These are phyloP conservation scores for Pythium myriotylum DNA, from an alignment of 352 stramenopile genomes.

Conservation along the genomic window DNA sequence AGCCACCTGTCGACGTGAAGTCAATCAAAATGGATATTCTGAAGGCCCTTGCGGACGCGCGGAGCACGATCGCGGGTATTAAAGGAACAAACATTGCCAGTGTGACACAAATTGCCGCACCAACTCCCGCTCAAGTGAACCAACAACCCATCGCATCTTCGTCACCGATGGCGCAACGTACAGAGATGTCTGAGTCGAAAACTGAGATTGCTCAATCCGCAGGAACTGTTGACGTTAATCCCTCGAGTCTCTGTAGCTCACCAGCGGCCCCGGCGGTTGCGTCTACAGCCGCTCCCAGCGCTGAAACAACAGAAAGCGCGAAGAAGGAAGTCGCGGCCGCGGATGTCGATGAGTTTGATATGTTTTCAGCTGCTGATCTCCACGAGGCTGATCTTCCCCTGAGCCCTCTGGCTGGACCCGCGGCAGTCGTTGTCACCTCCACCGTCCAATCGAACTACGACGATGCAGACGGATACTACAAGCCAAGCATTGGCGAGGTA, in stretches of 20 bases:
- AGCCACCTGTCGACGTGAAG: conserved; percentile 50
- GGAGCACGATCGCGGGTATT: conserved; percentile 75
- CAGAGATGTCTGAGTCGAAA: too few species aligned
- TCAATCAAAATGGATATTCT: conserved; percentile 84
- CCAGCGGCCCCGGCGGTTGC: not conserved
- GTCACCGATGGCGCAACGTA: too few species aligned
- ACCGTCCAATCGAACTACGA: conserved; percentile 92
- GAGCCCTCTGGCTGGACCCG: conserved; percentile 35
- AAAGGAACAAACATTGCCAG: conserved; percentile 26
- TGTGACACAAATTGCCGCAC: too few species aligned
- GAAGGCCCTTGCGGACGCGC: conserved; percentile 73
- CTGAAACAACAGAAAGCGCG: not conserved
- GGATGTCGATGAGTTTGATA: conserved; percentile 81
- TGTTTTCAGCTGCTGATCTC: conserved; percentile 83
- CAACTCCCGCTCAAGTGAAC: too few species aligned
- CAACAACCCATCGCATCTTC: too few species aligned
- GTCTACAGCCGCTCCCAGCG: not conserved
- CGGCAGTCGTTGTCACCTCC: conserved; percentile 32
- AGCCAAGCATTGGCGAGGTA: conserved; percentile 92
- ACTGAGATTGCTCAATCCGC: too few species aligned
- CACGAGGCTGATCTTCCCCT: conserved; percentile 39
- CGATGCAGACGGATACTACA: conserved; percentile 98
- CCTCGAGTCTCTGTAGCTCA: too few species aligned
- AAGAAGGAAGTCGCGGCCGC: conserved; percentile 18
- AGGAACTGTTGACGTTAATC: too few species aligned